A percentile compares a stretch with the other conserved stretches of the same genome.
These are phyloP conservation scores for Alternaria viburni DNA, from an alignment of 2,329 filamentous ascomycete species.

Conservation along the genomic window DNA sequence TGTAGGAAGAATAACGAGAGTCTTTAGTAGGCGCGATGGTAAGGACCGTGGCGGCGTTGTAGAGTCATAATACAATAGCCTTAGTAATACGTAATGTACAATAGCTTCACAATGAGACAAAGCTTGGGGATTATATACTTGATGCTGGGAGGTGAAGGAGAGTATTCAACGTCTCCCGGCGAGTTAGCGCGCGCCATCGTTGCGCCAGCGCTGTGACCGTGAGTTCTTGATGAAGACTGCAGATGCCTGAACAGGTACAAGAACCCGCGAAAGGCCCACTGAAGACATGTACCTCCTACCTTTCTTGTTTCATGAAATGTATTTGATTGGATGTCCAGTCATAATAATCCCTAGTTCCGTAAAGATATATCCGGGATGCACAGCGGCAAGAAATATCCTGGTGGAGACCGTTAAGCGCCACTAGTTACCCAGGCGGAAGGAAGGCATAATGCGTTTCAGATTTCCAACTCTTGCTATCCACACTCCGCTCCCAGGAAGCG, in stretches of 20 bases:
- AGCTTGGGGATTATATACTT: constrained; percentile 8
- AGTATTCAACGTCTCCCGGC: constrained; percentile 14
- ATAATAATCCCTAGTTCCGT: background rate
- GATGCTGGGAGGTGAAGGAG: constrained; percentile 25
- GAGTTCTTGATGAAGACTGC: background rate
- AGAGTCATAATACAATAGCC: constrained; percentile 15
- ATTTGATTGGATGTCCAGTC: background rate
- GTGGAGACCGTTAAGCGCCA: background rate
- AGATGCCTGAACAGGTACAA: background rate
- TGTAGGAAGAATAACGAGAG: constrained; percentile 9
- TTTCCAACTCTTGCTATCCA: background rate
- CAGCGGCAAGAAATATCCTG: background rate
- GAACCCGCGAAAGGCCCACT: background rate
- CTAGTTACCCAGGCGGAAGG: background rate
- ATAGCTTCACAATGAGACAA: constrained; percentile 31
- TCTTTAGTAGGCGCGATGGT: constrained; percentile 16
- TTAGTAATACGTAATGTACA: constrained; percentile 13
- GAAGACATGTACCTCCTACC: background rate
- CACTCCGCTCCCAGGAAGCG: background rate
- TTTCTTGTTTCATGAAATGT: background rate
- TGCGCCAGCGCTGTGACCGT: background rate
- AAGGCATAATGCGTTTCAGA: background rate
- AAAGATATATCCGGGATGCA: background rate
- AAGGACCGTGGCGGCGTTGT: constrained; percentile 3
- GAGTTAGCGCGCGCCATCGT: constrained; percentile 7